Percentiles rank a stretch among this genome's conserved stretches.
phyloP scores from a whole-genome alignment of 2,329 filamentous ascomycete genomes.

The Pyrenophora teres region DNA sequence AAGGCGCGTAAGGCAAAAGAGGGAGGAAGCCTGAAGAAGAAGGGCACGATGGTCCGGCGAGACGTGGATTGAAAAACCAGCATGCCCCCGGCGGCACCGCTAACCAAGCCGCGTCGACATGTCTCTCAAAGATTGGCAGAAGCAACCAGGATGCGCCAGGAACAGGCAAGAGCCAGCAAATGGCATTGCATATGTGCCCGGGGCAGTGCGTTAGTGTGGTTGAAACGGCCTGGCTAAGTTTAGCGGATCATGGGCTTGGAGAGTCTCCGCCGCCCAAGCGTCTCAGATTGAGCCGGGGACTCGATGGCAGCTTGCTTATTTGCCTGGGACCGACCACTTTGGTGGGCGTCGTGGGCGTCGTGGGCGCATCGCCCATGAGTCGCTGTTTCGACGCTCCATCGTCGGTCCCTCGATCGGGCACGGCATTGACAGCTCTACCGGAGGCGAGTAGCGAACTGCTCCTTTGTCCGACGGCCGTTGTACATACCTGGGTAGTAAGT shows the following conservation, averaged over 20 bases:
- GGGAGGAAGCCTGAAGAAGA: slow-evolving; percentile 34
- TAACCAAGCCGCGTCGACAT: slow-evolving; percentile 29
- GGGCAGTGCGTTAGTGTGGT: slow-evolving; percentile 8
- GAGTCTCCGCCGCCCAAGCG: slow-evolving; percentile 26
- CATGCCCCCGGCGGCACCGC: slow-evolving; percentile 15
- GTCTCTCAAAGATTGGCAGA: slow-evolving; percentile 36
- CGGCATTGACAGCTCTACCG: slow-evolving; percentile 21
- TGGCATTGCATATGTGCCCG: slow-evolving; percentile 15
- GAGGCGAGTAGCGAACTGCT: no score
- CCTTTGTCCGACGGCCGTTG: not conserved
- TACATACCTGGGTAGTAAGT: not conserved
- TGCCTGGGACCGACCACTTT: slow-evolving; percentile 14
- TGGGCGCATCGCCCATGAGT: slow-evolving; percentile 11
- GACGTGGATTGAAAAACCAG: slow-evolving; percentile 29
- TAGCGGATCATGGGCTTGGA: slow-evolving; percentile 27
- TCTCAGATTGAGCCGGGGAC: slow-evolving; percentile 33
- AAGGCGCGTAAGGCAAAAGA: slow-evolving; percentile 32
- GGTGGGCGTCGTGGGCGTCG: slow-evolving; percentile 14
- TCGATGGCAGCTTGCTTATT: slow-evolving; percentile 14
- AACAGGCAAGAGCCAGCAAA: slow-evolving; percentile 26
- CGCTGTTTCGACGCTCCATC: slow-evolving; percentile 31
- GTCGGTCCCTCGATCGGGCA: slow-evolving; percentile 1
- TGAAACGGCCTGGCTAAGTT: slow-evolving; percentile 16
- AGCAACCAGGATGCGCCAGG: slow-evolving; percentile 26
- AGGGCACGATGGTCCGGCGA: slow-evolving; percentile 21